Evolutionary conservation across 805 yeast genomes (phyloP), one percentile per base, ranked within the genome.

Genomic region (Saccharomyces eubayanus): DNA sequence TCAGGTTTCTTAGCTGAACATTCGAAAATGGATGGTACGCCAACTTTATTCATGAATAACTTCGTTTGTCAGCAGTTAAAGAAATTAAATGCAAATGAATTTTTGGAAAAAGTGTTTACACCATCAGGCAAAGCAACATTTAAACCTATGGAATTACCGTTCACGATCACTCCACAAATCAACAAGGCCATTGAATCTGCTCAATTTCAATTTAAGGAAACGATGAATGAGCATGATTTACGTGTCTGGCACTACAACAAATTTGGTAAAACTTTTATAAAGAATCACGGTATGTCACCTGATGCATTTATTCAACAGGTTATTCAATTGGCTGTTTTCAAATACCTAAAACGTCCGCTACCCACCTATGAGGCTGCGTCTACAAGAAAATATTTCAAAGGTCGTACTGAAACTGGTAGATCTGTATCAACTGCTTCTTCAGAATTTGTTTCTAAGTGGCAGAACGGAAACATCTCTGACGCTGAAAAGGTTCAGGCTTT

Each of bases 331-430:
- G 96, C 96, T 20, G 86, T 89, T 72, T 92, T 75, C 76, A 90
- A 89, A 72, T 76, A 83, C 72, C 78, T 88, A 45, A 96, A 96
- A 24, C 80, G 78, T 52, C 76, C 82, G 52, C 80, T 92, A 66
- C 97, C 97, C 58, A 92, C 97, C 11, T 92, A 92, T 72, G 99
- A 92, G 72, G 85, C 96, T 51, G 97, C 97, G 2, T 89, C 98
- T 21, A 92, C 97, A 1, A 83, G 98, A 71, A 85, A 82, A 68
- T 92, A 78, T 71, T 85, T 82, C 66, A 83, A 81, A 64, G 99
- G 99, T 53, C 82, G 99, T 70, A 92, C 98, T 8, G 99, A 92
- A 72, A 87, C 97, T 27, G 89, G 94, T 57, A 81, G 99, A 65
- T 74, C 89, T 4, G 96, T 89, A 10, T 83, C 96, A 8, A 67